Evolutionary conservation across 768 basidiomycete species (phyloP).

Genomic region (Dioszegia hungarica): DNA sequence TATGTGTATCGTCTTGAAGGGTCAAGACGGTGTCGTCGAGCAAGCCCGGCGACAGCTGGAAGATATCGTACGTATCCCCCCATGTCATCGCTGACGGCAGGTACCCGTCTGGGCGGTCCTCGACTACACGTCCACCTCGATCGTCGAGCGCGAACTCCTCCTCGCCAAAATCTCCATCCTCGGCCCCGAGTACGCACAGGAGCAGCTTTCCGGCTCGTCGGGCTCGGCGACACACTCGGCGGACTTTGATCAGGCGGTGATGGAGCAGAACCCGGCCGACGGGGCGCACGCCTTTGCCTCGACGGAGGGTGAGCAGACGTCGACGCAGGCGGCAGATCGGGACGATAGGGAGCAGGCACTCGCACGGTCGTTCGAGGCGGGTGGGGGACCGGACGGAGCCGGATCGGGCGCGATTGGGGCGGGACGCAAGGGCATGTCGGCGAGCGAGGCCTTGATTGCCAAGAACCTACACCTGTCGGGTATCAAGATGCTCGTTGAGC

Average conservation of each 20-base stretch:
- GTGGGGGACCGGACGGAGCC: slow-evolving; percentile 47
- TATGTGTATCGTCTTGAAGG: slow-evolving; percentile 95
- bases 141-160: slow-evolving; percentile 87
- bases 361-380: slow-evolving; percentile 71
- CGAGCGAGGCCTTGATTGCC: slow-evolving; percentile 77
- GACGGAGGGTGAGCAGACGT: slow-evolving; percentile 50
- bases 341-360: slow-evolving; percentile 66
- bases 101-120: slow-evolving; percentile 99
- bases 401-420: neutral
- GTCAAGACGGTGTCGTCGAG: slow-evolving; percentile 96
- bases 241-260: slow-evolving; percentile 43
- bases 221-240: slow-evolving; percentile 67
- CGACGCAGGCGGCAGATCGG: slow-evolving; percentile 50
- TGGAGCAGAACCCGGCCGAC: slow-evolving; percentile 48
- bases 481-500: slow-evolving; percentile 73
- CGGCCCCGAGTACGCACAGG: slow-evolving; percentile 92
- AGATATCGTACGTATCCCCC: slow-evolving; percentile 67
- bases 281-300: slow-evolving; percentile 77
- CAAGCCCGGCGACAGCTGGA: slow-evolving; percentile 94
- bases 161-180: slow-evolving; percentile 96
- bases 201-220: slow-evolving; percentile 59
- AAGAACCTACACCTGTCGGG: slow-evolving; percentile 87
- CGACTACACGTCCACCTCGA: slow-evolving; percentile 89
- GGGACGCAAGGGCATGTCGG: slow-evolving; percentile 33
- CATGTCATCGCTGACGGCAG: slow-evolving; percentile 51